These are phyloP conservation scores for Melampsora occidentalis DNA, from an alignment of 1,284 basidiomycete species.

Conservation along the genomic window DNA sequence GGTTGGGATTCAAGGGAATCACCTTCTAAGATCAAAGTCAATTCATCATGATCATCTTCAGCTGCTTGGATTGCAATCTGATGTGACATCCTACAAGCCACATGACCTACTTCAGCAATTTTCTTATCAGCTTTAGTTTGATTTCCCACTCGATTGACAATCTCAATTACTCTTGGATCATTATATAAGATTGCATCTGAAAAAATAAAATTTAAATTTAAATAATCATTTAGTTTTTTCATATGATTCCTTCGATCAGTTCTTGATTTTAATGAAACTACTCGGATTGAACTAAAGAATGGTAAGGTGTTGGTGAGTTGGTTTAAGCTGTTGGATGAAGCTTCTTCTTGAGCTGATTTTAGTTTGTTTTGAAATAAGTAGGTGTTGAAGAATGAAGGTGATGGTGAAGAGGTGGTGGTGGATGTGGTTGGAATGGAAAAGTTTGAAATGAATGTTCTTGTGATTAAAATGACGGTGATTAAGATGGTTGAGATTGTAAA, in stretches of 20 bases:
- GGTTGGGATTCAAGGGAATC: too few relatives aligned
- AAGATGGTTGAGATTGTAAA: too few relatives aligned
- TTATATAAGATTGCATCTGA: conserved; percentile 31
- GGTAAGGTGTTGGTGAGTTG: background rate
- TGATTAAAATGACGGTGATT: too few relatives aligned
- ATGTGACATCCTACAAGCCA: conserved; percentile 39
- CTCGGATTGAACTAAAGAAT: conserved; percentile 24
- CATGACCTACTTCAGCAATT: conserved; percentile 38
- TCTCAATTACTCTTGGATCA: conserved; percentile 30
- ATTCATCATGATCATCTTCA: conserved; percentile 31
- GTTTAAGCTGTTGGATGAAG: too few relatives aligned
- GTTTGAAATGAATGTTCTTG: too few relatives aligned
- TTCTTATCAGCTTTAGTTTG: conserved; percentile 38
- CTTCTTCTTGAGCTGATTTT: too few relatives aligned
- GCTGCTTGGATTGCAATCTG: conserved; percentile 33
- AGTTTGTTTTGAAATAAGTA: too few relatives aligned
- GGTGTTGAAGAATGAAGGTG: too few relatives aligned
- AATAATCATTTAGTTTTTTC: conserved; percentile 9
- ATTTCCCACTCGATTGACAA: conserved; percentile 34
- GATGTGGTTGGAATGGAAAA: too few relatives aligned
- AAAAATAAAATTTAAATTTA: conserved; percentile 21
- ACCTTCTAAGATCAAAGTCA: conserved; percentile 39
- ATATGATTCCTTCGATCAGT: conserved; percentile 33
- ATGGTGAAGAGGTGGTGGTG: too few relatives aligned
- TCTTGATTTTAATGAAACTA: conserved; percentile 31